Conservation (phyloP, 768 basidiomycete genomes). For the Megacollybia marginata region DNA sequence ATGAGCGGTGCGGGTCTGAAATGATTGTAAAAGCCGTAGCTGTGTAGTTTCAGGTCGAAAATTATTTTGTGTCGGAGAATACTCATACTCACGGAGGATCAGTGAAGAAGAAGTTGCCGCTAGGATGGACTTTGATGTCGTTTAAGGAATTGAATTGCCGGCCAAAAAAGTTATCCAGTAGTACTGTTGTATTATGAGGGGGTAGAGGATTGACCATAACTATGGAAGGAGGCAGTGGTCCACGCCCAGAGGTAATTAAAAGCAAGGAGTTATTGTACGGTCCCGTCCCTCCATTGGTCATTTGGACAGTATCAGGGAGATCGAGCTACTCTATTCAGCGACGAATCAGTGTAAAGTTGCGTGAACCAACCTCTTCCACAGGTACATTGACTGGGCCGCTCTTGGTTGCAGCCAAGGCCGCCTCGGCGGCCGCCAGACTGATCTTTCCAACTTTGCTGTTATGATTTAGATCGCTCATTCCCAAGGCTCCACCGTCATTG, state of each 20-base stretch:
- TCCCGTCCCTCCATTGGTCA: slow-evolving; percentile 66
- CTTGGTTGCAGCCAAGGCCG: slow-evolving; percentile 28
- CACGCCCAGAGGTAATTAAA: slow-evolving; percentile 61
- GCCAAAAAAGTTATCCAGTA: slow-evolving; percentile 75
- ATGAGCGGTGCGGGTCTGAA: slow-evolving; percentile 63
- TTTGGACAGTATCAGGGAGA: slow-evolving; percentile 52
- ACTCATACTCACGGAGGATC: slow-evolving; percentile 47
- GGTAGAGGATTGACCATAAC: slow-evolving; percentile 55
- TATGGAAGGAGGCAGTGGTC: slow-evolving; percentile 51
- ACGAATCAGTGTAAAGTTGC: slow-evolving; percentile 1
- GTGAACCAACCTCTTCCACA: slow-evolving; percentile 29
- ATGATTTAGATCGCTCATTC: slow-evolving; percentile 54
- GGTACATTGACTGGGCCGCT: slow-evolving; percentile 36
- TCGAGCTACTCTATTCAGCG: slow-evolving; percentile 34
- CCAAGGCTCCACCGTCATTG: slow-evolving; percentile 59
- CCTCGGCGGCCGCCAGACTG: slow-evolving; percentile 47
- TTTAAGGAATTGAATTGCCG: slow-evolving; percentile 79
- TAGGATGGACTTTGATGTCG: slow-evolving; percentile 71
- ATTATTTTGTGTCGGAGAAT: background rate
- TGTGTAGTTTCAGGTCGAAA: slow-evolving; percentile 13
- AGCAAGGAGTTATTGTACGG: slow-evolving; percentile 52
- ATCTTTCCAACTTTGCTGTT: slow-evolving; percentile 62
- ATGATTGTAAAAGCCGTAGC: slow-evolving; percentile 56
- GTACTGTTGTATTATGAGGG: slow-evolving; percentile 60
- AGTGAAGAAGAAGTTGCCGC: slow-evolving; percentile 68